Base-by-base conservation (phyloP, 2,329 filamentous ascomycete genomes). In the Aspergillus piperis region DNA sequence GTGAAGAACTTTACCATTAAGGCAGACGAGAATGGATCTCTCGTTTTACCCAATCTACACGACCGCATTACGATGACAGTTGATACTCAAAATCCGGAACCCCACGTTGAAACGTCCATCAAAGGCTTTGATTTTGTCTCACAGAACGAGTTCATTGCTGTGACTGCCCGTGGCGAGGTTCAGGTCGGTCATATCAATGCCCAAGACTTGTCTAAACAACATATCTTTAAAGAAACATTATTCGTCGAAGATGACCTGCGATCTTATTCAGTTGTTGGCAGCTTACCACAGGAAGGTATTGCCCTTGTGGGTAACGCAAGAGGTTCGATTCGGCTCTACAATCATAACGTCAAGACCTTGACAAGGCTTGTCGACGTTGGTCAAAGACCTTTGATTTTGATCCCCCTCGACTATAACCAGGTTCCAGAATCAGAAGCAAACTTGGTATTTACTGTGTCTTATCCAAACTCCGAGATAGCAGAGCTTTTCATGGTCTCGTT, bases 1-100 rank as follows among this genome's bases (percentile, higher is more conserved):
- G 78, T 90, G 41, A 74, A 76, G 48, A 70, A 66, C 3, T 76
- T 75, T 38, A 63, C 63, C 32, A 60, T 70, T 15, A 61, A 64
- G 23, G 62, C 68, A 49, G 50, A 60, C 19, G 60, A 64, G 47
- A 48, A 54, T 8, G 59, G 59, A 21, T 58, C 52, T 44, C 11
- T 63, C 6, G 36, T 62, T 5, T 53, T 66, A 30, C 59, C 54
- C 13, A 68, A 68, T 41, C 51, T 62, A 17, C 62, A 64, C 15
- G 62, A 60, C 15, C 54, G 54, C 41, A 64, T 68, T 21, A 36
- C 42, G 10, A 50, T 27, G 15, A 56, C 60, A 41, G 19, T 58
- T 10, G 58, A 61, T 39, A 21, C 51, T 58, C 59, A 58, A 60
- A 52, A 47, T 38, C 49, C 47, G 30, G 58, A 59, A 15, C 61